These are phyloP conservation scores for Trametes cubensis DNA, from an alignment of 768 basidiomycete genomes.

Conservation along the genomic window DNA sequence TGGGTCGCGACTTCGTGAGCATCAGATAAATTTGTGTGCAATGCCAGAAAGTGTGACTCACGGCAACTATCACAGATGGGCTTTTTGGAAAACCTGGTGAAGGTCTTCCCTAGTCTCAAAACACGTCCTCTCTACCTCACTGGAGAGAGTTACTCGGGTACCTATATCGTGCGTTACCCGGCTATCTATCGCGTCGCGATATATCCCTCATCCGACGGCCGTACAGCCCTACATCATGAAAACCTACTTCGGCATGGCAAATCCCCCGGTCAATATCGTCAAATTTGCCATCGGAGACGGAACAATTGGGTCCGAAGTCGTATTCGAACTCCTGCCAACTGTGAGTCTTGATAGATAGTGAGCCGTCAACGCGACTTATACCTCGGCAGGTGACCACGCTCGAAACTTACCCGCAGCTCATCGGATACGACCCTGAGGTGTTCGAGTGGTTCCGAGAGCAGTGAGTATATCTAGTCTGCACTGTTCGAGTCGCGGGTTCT, in stretches of 20 bases:
- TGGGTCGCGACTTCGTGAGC: slow-evolving; percentile 55
- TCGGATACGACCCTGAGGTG: slow-evolving; percentile 68
- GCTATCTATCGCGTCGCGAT: background rate
- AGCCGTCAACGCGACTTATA: background rate
- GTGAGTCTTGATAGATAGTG: slow-evolving; percentile 40
- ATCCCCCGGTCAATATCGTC: slow-evolving; percentile 67
- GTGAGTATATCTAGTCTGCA: slow-evolving; percentile 40
- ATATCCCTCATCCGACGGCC: background rate
- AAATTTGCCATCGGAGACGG: slow-evolving; percentile 77
- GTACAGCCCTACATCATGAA: slow-evolving; percentile 74
- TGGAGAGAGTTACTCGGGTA: slow-evolving; percentile 78
- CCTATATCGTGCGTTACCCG: slow-evolving; percentile 56
- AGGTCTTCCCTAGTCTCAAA: slow-evolving; percentile 71
- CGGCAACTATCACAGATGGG: slow-evolving; percentile 52
- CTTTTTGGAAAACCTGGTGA: slow-evolving; percentile 70
- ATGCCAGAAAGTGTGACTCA: background rate
- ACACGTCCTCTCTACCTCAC: slow-evolving; percentile 67
- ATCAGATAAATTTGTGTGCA: background rate
- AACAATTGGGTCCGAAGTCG: slow-evolving; percentile 52
- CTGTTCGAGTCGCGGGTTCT: background rate
- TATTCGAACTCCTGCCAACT: slow-evolving; percentile 57
- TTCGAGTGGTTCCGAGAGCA: slow-evolving; percentile 70
- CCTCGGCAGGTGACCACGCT: slow-evolving; percentile 52
- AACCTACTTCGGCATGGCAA: slow-evolving; percentile 61
- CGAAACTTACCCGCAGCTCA: slow-evolving; percentile 76